Evolutionary conservation across 257 asterid genomes (phyloP).

Genomic region (Solanum sparsipilum): DNA sequence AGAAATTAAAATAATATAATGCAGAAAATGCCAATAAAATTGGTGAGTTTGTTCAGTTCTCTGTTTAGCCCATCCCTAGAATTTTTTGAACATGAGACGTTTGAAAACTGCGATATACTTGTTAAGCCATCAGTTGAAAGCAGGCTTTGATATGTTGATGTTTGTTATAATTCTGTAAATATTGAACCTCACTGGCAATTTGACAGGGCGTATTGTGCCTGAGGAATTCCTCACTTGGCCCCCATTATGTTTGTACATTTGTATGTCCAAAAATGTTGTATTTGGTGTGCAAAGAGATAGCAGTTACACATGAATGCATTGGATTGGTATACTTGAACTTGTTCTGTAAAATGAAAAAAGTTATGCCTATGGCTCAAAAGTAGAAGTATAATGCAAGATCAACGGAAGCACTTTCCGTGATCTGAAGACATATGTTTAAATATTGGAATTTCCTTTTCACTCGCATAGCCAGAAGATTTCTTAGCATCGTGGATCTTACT

Average conservation of each 20-base stretch:
- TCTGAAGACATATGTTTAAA: not conserved
- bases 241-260: not conserved
- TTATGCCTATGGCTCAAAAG: not conserved
- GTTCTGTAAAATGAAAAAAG: not conserved
- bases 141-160: not conserved
- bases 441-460: not conserved
- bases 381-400: not conserved
- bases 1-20: not conserved
- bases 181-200: not conserved
- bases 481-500: not conserved
- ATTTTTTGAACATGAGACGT: not conserved
- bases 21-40: not conserved
- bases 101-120: not conserved
- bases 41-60: not conserved
- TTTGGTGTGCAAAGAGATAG: not conserved
- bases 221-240: not conserved
- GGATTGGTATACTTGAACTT: not conserved
- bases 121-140: not conserved
- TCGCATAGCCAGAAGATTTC: not conserved
- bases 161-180: not conserved
- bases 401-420: not conserved
- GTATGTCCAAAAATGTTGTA: not conserved
- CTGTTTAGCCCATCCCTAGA: not conserved
- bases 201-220: not conserved
- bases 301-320: not conserved